Base-by-base conservation (phyloP, 495 filamentous ascomycete genomes). In the Daldinia bambusicola region DNA sequence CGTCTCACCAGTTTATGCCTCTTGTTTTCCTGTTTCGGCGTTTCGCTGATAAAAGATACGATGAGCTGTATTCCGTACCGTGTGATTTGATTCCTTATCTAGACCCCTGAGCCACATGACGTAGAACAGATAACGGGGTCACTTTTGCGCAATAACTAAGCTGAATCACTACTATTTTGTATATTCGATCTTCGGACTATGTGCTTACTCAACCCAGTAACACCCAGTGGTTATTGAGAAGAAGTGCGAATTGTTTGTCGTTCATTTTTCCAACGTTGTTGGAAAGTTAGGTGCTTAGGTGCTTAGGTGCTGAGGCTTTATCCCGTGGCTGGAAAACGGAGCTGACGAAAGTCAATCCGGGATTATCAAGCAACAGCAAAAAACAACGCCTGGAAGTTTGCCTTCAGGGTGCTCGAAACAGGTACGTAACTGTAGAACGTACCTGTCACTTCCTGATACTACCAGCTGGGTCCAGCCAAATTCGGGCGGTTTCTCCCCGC, bases 401-500 rank as follows among this genome's bases (percentile, higher is more conserved):
- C 43, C 18, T 12, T n/a, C 16, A 18, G 6, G 41, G 7, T 45
- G 16, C 4, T 0, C 16, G 51, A n/a, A n/a, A n/a, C n/a, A 51
- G 32, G 53, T 56, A 56, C 53, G 34, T 57, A 31, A 26, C 26
- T 31, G 22, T 53, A 53, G 55, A 37, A 20, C 43, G 69, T 67
- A 63, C 57, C 30, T 43, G 59, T 20, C 37, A 26, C 34, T 65
- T 57, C 68, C 52, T 66, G 57, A 52, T 30, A 50, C 55, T 34
- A 16, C 70, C 4, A 13, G 57, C 40, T 36, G 53, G 30, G 61
- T 31, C 70, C 26, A 58, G 70, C 70, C 70, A 45, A 66, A 50
- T 73, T 73, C 70, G 59, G 36, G 66, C 36, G 26, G 18, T 52
- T 73, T 73, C 70, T 55, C 50, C 69, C 64, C 69, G 48, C 69